phyloP scores from a whole-genome alignment of 345 rosid genomes.

The Durio zibethinus region DNA sequence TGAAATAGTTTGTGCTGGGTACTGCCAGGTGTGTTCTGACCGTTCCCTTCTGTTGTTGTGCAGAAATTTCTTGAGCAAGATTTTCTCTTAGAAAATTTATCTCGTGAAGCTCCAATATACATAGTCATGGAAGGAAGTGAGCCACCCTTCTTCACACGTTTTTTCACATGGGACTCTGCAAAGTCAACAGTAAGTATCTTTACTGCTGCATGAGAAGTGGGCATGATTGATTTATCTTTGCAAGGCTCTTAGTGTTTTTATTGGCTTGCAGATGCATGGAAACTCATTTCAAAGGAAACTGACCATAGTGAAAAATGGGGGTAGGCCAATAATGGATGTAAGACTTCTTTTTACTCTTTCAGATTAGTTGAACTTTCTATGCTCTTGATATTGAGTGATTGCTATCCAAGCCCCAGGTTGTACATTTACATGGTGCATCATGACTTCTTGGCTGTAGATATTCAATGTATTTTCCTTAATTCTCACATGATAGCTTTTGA shows the following conservation, averaged over 20 bases:
- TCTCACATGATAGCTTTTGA: not conserved
- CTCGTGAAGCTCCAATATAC: conserved; percentile 67
- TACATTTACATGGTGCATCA: not conserved
- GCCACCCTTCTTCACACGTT: conserved; percentile 90
- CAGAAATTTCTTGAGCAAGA: conserved; percentile 86
- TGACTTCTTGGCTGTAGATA: not conserved
- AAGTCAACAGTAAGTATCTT: conserved; percentile 66
- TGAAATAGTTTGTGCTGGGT: not conserved
- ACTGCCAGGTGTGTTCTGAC: conserved; percentile 6
- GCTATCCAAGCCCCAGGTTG: not conserved
- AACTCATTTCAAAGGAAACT: conserved; percentile 93
- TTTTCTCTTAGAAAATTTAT: conserved; percentile 66
- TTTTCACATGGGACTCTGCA: conserved; percentile 89
- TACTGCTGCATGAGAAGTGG: not conserved
- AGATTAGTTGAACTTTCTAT: not conserved
- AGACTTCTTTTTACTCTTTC: conserved; percentile 25
- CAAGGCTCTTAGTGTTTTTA: conserved; percentile 15
- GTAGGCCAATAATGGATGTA: conserved; percentile 68
- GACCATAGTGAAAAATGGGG: conserved; percentile 69
- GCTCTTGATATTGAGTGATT: not conserved
- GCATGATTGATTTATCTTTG: conserved; percentile 11
- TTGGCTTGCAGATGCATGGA: conserved; percentile 77
- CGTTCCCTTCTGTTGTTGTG: conserved; percentile 10
- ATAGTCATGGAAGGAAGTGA: conserved; percentile 84
- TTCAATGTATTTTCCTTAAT: not conserved